Conservation (phyloP, 148 eudicot species). For the Rhododendron vialii region DNA sequence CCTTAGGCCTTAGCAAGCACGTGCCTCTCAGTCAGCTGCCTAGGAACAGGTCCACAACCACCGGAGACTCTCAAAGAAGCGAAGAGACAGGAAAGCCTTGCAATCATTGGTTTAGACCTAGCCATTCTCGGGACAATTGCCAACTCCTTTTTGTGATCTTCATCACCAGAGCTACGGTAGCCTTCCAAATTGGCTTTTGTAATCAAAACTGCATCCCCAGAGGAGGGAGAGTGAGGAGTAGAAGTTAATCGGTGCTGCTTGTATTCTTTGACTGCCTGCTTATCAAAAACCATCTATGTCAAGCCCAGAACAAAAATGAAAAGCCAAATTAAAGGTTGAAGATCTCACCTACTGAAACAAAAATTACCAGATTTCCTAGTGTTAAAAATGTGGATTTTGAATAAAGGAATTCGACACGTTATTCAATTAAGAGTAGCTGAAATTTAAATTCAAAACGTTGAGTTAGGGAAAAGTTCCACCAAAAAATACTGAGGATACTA, state of each 20-base stretch:
- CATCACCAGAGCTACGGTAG: constrained; percentile 30
- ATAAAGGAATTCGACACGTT: background rate
- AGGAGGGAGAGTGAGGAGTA: constrained; percentile 19
- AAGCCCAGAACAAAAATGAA: background rate
- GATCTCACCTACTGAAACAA: background rate
- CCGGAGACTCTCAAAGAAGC: constrained; percentile 43
- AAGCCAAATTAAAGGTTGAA: background rate
- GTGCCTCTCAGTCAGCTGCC: constrained; percentile 21
- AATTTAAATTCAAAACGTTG: background rate
- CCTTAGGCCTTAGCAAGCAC: constrained; percentile 30
- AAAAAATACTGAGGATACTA: background rate
- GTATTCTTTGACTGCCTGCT: constrained; percentile 66
- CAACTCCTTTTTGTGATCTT: constrained; percentile 25
- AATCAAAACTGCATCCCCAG: constrained; percentile 45
- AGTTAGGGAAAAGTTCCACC: background rate
- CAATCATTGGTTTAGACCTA: constrained; percentile 41
- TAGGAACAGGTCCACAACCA: constrained; percentile 10
- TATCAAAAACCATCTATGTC: background rate
- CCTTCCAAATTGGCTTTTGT: constrained; percentile 60
- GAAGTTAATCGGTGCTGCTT: constrained; percentile 29
- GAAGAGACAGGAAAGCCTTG: constrained; percentile 47
- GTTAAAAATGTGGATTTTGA: background rate
- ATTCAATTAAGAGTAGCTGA: background rate
- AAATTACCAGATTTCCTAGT: background rate
- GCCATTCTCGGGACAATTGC: constrained; percentile 23